phyloP scores from a whole-genome alignment of 208 protist genomes.

The Leishmania guyanensis region DNA sequence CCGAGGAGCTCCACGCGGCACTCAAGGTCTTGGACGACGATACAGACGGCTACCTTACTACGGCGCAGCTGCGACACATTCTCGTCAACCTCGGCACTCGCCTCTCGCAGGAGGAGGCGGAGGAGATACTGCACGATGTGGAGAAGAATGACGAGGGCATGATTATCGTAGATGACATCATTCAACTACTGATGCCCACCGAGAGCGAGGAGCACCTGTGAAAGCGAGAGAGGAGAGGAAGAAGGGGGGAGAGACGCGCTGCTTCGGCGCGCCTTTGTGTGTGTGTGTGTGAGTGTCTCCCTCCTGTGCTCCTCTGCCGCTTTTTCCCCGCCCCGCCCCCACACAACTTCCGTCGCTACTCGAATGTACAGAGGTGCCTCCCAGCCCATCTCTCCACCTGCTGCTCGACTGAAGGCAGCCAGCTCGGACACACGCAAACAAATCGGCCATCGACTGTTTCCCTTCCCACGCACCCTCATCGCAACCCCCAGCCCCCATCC shows the following conservation, averaged over 20 bases:
- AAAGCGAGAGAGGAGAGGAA: background rate
- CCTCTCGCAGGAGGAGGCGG: slow-evolving; percentile 87
- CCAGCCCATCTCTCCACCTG: background rate
- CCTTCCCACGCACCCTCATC: background rate
- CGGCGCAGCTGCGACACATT: slow-evolving; percentile 93
- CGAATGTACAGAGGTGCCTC: background rate
- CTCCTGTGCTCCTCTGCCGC: background rate
- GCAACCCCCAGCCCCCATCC: background rate
- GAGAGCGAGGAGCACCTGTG: background rate
- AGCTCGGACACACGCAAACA: background rate
- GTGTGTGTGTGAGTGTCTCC: background rate
- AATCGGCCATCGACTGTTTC: background rate
- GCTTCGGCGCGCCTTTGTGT: background rate
- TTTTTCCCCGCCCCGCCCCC: background rate
- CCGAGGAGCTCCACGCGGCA: slow-evolving; percentile 91
- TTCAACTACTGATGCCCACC: slow-evolving; percentile 52
- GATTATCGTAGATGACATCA: slow-evolving; percentile 86
- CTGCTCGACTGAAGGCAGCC: background rate
- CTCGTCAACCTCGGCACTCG: slow-evolving; percentile 93
- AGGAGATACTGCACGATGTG: slow-evolving; percentile 79
- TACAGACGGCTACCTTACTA: slow-evolving; percentile 91
- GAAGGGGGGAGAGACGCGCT: background rate
- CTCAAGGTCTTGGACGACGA: slow-evolving; percentile 95
- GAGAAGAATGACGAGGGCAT: slow-evolving; percentile 87
- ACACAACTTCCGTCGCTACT: background rate